These are phyloP conservation scores for Wilcoxina mikolae DNA, from an alignment of 495 filamentous ascomycete species.

Conservation along the genomic window DNA sequence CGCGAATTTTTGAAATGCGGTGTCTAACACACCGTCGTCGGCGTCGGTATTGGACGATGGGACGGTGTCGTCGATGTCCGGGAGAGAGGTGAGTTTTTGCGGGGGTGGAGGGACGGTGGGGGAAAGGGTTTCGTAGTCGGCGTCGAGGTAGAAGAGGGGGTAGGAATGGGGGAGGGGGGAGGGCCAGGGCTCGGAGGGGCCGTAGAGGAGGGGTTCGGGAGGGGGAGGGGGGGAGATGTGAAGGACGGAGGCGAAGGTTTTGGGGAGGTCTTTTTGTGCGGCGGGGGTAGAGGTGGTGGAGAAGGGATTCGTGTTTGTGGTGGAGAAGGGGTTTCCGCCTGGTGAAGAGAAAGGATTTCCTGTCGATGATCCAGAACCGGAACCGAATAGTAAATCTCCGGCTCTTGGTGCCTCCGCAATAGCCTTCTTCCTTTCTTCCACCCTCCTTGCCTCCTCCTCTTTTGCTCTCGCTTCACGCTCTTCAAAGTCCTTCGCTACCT, in stretches of 20 bases:
- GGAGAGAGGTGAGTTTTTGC: conserved; percentile 31
- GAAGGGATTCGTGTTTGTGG: conserved; percentile 41
- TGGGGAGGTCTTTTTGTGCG: conserved; percentile 28
- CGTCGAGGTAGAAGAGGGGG: conserved; percentile 69
- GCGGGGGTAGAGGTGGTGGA: conserved; percentile 34
- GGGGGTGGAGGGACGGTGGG: conserved; percentile 33
- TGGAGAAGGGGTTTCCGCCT: conserved; percentile 36
- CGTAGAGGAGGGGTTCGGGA: conserved; percentile 25
- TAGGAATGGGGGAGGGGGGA: conserved; percentile 53
- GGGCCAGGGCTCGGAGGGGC: conserved; percentile 58
- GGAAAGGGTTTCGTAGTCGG: conserved; percentile 78
- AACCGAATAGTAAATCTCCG: conserved; percentile 42
- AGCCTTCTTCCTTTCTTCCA: conserved; percentile 29
- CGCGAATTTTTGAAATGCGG: conserved; percentile 80
- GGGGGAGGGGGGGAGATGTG: conserved; percentile 36
- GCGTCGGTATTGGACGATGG: conserved; percentile 52
- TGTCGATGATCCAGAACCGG: background rate
- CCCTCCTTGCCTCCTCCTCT: conserved; percentile 31
- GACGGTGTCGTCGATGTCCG: conserved; percentile 40
- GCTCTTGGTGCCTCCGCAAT: conserved; percentile 14
- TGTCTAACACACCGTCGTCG: conserved; percentile 72
- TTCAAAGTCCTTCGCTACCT: conserved; percentile 32
- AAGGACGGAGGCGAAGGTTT: conserved; percentile 39
- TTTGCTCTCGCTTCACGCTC: conserved; percentile 19
- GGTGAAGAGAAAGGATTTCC: conserved; percentile 14